Conservation (phyloP, 495 filamentous ascomycete species). For the Beverwykella pulmonaria region DNA sequence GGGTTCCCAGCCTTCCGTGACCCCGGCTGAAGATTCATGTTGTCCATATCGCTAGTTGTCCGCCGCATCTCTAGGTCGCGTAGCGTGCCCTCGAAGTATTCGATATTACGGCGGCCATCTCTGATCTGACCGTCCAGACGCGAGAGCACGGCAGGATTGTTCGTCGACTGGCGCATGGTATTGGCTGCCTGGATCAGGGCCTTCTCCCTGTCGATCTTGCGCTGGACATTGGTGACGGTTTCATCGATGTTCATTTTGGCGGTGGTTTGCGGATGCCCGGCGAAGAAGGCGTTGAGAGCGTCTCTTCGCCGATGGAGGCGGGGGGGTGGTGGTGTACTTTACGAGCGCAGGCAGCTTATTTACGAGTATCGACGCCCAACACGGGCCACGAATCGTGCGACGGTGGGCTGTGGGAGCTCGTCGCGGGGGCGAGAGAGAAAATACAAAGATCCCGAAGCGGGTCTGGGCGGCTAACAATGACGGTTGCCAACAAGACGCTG, state of each 20-base stretch:
- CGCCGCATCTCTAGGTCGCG: conserved; percentile 82
- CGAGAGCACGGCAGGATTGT: conserved; percentile 86
- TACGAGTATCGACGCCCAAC: conserved; percentile 12
- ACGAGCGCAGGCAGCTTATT: conserved; percentile 16
- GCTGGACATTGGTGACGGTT: conserved; percentile 81
- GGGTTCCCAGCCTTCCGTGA: conserved; percentile 34
- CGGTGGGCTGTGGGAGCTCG: not conserved
- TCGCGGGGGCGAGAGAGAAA: conserved; percentile 18
- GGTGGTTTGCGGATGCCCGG: conserved; percentile 7
- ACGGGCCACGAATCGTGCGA: not conserved
- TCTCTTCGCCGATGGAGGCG: conserved; percentile 25
- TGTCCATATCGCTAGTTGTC: conserved; percentile 65
- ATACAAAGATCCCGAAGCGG: not conserved
- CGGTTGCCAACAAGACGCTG: conserved; percentile 5
- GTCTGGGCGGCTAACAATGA: conserved; percentile 11
- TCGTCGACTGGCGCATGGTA: conserved; percentile 90
- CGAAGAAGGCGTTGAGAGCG: conserved; percentile 26
- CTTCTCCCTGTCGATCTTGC: conserved; percentile 98
- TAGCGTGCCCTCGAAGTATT: conserved; percentile 89
- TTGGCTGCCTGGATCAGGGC: conserved; percentile 91
- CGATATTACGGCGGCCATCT: conserved; percentile 87
- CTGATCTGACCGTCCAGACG: conserved; percentile 89
- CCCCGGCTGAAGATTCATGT: conserved; percentile 57
- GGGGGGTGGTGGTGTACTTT: conserved; percentile 14
- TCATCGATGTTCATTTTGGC: conserved; percentile 66